Conservation (phyloP, 148 eudicot genomes). For the Tetragonia tetragonoides region DNA sequence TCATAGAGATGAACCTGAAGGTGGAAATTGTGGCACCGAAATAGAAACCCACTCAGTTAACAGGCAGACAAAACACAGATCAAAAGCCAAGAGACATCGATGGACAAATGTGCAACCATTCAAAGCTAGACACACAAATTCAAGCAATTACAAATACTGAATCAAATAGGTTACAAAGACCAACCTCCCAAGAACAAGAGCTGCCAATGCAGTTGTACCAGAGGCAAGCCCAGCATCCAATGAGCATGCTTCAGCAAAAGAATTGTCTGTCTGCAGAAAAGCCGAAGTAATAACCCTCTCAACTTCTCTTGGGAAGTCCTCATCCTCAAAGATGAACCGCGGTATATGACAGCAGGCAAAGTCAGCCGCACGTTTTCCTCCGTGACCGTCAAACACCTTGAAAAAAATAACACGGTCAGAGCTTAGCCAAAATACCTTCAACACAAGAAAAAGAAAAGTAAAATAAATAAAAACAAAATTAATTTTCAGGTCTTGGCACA, state of each 20-base stretch:
- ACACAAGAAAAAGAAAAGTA: not conserved
- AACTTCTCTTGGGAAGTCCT: constrained; percentile 61
- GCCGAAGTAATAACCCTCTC: constrained; percentile 81
- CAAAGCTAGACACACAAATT: not conserved
- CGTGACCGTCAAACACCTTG: constrained; percentile 94
- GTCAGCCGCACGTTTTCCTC: constrained; percentile 95
- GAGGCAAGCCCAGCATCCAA: constrained; percentile 77
- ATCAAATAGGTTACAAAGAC: constrained; percentile 13
- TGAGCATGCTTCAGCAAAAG: constrained; percentile 87
- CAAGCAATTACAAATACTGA: not conserved
- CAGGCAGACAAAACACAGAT: not conserved
- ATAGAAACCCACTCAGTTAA: not conserved
- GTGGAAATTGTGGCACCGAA: not conserved
- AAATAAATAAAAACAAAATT: not conserved
- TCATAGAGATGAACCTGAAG: not conserved
- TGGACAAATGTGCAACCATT: not conserved
- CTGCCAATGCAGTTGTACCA: constrained; percentile 91
- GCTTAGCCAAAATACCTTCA: not conserved
- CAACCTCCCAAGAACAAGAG: constrained; percentile 84
- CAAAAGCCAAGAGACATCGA: not conserved
- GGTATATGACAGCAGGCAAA: constrained; percentile 88
- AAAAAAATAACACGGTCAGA: not conserved
- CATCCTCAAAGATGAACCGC: constrained; percentile 65
- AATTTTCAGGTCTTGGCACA: not conserved
- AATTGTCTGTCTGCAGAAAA: constrained; percentile 75